These are phyloP conservation scores for Spergularia azorica DNA, from an alignment of 179 eudicot species.

Conservation along the genomic window DNA sequence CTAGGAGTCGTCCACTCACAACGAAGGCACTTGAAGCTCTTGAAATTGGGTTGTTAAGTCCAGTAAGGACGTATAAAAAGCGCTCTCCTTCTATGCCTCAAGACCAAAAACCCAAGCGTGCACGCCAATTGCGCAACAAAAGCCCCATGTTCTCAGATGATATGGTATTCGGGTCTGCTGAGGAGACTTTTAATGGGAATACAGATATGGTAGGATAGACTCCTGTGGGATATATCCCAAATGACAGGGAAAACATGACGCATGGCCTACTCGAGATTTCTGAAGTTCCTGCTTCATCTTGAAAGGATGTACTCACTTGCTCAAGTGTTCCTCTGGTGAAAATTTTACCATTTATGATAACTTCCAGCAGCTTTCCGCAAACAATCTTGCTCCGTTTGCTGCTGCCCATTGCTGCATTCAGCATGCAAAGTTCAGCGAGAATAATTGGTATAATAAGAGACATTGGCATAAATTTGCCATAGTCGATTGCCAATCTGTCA, in stretches of 20 bases:
- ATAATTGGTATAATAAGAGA: constrained; percentile 1
- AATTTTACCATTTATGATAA: neutral
- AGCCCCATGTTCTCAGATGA: constrained; percentile 11
- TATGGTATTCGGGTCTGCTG: neutral
- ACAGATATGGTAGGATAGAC: neutral
- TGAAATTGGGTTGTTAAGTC: constrained; percentile 43
- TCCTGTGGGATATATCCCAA: constrained; percentile 4
- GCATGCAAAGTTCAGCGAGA: neutral
- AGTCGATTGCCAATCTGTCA: neutral
- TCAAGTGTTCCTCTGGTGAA: constrained; percentile 14
- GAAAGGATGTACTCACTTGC: constrained; percentile 17
- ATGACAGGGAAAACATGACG: constrained; percentile 14
- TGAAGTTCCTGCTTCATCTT: constrained; percentile 16
- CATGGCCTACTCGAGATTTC: constrained; percentile 15
- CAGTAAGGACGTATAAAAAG: constrained; percentile 29
- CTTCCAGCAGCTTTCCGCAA: neutral
- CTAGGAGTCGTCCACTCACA: constrained; percentile 55
- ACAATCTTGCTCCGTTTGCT: neutral
- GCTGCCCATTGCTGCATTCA: neutral
- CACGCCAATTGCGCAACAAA: constrained; percentile 30
- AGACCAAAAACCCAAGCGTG: constrained; percentile 31
- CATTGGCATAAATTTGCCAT: neutral
- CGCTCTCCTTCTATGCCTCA: constrained; percentile 26
- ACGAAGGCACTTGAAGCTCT: constrained; percentile 68
- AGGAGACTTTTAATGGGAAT: constrained; percentile 15